phyloP scores from a whole-genome alignment of 169 alveolate species.

The Plasmodium gaboni region DNA sequence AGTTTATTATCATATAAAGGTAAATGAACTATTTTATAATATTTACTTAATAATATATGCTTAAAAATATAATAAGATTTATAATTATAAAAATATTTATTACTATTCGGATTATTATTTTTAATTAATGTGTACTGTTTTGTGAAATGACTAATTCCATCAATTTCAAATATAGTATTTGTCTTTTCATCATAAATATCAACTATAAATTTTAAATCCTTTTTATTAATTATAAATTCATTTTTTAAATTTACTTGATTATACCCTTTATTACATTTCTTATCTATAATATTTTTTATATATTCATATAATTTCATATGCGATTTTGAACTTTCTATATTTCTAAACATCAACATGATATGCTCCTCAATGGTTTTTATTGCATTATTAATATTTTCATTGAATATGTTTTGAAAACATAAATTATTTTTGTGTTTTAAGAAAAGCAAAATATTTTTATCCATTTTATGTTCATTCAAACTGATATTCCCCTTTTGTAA shows the following conservation, averaged over 20 bases:
- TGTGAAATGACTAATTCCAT: conserved; percentile 65
- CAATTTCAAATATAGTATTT: conserved; percentile 68
- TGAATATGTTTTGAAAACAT: conserved; percentile 5
- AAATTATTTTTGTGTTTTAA: conserved; percentile 13
- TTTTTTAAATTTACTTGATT: conserved; percentile 19
- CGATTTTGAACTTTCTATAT: conserved; percentile 57
- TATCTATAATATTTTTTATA: conserved; percentile 43
- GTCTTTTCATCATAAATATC: conserved; percentile 73
- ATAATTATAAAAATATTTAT: conserved; percentile 49
- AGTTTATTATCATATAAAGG: conserved; percentile 48
- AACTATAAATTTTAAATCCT: conserved; percentile 40
- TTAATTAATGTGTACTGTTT: conserved; percentile 54
- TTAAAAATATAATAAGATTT: conserved; percentile 71
- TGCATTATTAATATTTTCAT: conserved; percentile 1
- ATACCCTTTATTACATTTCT: conserved; percentile 6
- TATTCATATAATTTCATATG: conserved; percentile 66
- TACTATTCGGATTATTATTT: neutral
- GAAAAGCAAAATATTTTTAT: conserved; percentile 14
- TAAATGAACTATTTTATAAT: conserved; percentile 52
- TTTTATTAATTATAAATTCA: conserved; percentile 51
- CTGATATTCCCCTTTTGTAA: conserved; percentile 23
- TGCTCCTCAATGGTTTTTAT: conserved; percentile 32
- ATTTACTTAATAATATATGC: conserved; percentile 46
- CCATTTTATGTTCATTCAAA: conserved; percentile 31
- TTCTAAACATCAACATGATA: conserved; percentile 26